Base-by-base conservation (phyloP, 2,329 filamentous ascomycete genomes). In the Colletotrichum endophyticum region DNA sequence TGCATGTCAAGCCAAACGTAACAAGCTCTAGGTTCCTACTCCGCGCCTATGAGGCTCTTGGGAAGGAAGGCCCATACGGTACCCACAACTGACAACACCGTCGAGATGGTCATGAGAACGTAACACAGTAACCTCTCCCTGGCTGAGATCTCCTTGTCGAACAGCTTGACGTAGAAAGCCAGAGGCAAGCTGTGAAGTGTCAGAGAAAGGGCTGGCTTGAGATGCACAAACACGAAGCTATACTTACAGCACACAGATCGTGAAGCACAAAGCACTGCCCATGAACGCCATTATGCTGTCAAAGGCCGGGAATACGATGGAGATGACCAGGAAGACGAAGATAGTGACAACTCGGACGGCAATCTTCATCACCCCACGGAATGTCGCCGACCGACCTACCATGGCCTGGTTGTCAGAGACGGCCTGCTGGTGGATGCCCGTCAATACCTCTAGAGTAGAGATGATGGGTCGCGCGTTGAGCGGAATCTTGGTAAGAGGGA, bases 401-500 rank as follows among this genome's bases (percentile, higher is more conserved):
- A 90, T 76, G 2, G 84, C 80, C 1, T 88, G 84, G n/a, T 86
- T 86, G 68, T 87, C 86, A 19, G 90, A 85, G 8, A 92, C 80
- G 25, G 79, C 81, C 68, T 87, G 77, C 70, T 84, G 84, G 82
- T 95, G 93, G 59, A 98, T 89, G 62, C 96, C 95, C 76, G 92
- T 90, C 73, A 98, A 86, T 66, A 97, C 92, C 86, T 99, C 97
- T 69, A 95, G 85, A 0, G 96, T 98, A 36, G 75, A 93, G 78
- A 98, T 91, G 79, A 99, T 96, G 13, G 96, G 97, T 3, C 96
- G 94, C 11, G 95, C 94, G 83, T 96, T 98, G 44, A 98, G 88
- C 0, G 96, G 96, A n/a, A 98, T 93, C 85, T 99, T 99, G 44
- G 96, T 98, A 68, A 99, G 88, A 1, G 96, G 97, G 78, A 99